Conservation (phyloP, 768 basidiomycete genomes). For the Antrodiella citrinella region DNA sequence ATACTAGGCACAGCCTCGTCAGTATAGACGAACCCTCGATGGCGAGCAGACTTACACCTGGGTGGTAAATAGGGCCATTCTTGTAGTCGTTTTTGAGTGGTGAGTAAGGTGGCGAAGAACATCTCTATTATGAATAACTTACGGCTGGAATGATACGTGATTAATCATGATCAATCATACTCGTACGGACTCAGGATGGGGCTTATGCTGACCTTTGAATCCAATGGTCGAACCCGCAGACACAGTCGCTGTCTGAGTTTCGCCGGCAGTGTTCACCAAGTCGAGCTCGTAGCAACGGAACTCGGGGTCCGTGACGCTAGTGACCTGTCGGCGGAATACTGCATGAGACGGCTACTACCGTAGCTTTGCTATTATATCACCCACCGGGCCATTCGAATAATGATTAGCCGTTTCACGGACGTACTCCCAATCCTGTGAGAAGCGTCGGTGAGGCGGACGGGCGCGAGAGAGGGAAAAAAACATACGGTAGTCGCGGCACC, state of each 20-base stretch:
- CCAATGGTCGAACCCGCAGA: conserved; percentile 21
- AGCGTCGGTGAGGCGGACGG: neutral
- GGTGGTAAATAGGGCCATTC: conserved; percentile 20
- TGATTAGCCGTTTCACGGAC: conserved; percentile 25
- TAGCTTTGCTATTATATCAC: conserved; percentile 1
- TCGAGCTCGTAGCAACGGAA: conserved; percentile 28
- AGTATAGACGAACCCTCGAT: neutral
- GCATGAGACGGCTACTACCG: neutral
- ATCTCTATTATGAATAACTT: neutral
- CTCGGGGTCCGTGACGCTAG: conserved; percentile 21
- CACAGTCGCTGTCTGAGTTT: conserved; percentile 19
- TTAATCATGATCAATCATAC: neutral
- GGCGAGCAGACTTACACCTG: conserved; percentile 12
- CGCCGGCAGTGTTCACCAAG: conserved; percentile 15
- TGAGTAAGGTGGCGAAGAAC: neutral
- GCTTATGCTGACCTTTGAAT: too few relatives aligned
- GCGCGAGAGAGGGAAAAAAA: neutral
- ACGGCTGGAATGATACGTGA: conserved; percentile 7
- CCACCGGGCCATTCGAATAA: conserved; percentile 23
- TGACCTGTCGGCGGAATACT: conserved; percentile 14
- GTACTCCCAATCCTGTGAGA: conserved; percentile 21
- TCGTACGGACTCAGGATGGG: too few relatives aligned
- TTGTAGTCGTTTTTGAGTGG: conserved; percentile 1
- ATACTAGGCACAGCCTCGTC: conserved; percentile 11
- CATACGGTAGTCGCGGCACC: conserved; percentile 4